phyloP scores from a whole-genome alignment of 768 basidiomycete species.

The Lactarius akahatsu region DNA sequence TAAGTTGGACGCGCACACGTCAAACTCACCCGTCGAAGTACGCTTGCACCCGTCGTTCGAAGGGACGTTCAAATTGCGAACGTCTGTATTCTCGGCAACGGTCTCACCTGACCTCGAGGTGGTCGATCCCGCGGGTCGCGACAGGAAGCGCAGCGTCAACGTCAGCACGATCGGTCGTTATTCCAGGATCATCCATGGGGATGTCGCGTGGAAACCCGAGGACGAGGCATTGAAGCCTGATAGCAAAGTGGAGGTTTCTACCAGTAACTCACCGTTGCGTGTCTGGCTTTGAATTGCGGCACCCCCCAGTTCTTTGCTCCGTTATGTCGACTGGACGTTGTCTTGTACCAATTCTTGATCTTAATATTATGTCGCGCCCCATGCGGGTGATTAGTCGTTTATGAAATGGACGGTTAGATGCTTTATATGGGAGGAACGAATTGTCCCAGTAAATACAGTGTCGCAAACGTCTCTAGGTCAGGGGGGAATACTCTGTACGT shows the following conservation, averaged over 20 bases:
- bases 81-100: slow-evolving; percentile 3
- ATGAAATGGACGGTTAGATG: neutral
- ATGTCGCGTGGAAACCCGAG: slow-evolving; percentile 16
- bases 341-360: neutral
- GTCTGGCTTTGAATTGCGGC: slow-evolving; percentile 3
- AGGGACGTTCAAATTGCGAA: slow-evolving; percentile 13
- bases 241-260: slow-evolving; percentile 16
- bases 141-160: slow-evolving; percentile 15
- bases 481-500: neutral
- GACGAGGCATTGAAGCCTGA: slow-evolving; percentile 1
- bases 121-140: slow-evolving; percentile 21
- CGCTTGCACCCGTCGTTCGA: slow-evolving; percentile 19
- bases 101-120: slow-evolving; percentile 1
- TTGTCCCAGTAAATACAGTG: neutral
- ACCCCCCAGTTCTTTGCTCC: neutral
- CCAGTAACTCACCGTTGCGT: slow-evolving; percentile 10
- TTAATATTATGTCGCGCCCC: neutral
- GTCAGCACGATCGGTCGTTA: slow-evolving; percentile 12
- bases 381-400: neutral
- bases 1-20: slow-evolving; percentile 8
- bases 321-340: neutral
- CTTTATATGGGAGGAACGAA: neutral
- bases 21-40: slow-evolving; percentile 23
- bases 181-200: slow-evolving; percentile 3
- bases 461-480: neutral